Evolutionary conservation across 805 yeast genomes (phyloP), one percentile per base, ranked within the genome.

Genomic region (Huiozyma naganishii): DNA sequence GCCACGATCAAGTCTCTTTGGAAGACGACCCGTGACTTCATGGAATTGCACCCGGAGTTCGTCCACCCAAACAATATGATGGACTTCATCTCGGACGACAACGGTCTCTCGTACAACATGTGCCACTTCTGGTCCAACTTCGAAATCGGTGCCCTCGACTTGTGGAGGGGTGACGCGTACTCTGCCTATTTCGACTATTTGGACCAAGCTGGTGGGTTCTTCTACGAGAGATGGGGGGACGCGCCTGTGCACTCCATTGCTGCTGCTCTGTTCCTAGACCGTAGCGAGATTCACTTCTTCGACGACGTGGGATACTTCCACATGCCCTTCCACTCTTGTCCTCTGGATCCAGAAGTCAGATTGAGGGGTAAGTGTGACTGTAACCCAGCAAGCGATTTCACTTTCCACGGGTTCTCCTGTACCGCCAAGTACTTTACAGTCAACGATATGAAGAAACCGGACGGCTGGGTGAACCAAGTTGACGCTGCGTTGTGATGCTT

Each of bases 81-180:
- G 70, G 79, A 76, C 41, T 85, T 83, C 66, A 65, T 85, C 45
- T 74, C 85, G 44, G 76, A 80, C 55, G 88, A 85, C 61, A 73
- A 74, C 47, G 92, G 92, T 45, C 65, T 65, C 33, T 67, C 80
- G 10, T 85, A 84, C 63, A 85, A 85, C 61, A 73, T 83, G 45
- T 85, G 95, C 64, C 95, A 85, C 63, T 85, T 80, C 72, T 85
- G 95, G 95, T 82, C 94, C 27, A 87, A 87, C 67, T 87, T 87
- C 53, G 95, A 86, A 66, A 72, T 86, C 57, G 94, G 82, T 6
- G 74, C 78, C 43, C 71, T 85, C 62, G 72, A 75, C 44, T 75
- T 86, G 61, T 84, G 87, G 86, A 73, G 92, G 59, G 64, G 76
- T 13, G 76, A 79, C 42, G 85, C 85, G 7, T 87, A 87, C 59